phyloP scores from a whole-genome alignment of 768 basidiomycete genomes.

The Neoboletus subvelutipes region DNA sequence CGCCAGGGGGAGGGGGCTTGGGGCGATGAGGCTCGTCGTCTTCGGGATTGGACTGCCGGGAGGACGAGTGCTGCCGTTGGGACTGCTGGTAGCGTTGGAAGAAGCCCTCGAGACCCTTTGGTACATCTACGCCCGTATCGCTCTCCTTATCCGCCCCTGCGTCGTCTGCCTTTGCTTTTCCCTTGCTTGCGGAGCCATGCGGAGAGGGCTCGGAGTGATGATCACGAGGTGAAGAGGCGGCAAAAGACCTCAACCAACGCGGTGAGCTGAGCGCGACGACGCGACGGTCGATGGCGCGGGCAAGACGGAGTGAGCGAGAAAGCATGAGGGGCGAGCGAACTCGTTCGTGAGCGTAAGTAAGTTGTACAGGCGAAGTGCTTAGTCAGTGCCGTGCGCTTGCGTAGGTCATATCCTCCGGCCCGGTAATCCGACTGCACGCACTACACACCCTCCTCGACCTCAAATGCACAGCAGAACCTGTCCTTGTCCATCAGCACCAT shows the following conservation, averaged over 20 bases:
- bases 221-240: constrained; percentile 44
- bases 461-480: constrained; percentile 84
- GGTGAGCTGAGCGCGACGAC: constrained; percentile 35
- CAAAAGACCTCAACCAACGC: constrained; percentile 43
- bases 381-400: constrained; percentile 15
- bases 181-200: constrained; percentile 25
- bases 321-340: constrained; percentile 44
- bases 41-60: constrained; percentile 28
- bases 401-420: constrained; percentile 1
- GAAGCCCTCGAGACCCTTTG: constrained; percentile 75
- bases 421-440: neutral
- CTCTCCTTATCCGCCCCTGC: constrained; percentile 33
- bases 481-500: constrained; percentile 73
- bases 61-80: constrained; percentile 31
- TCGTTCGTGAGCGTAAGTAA: neutral
- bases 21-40: constrained; percentile 36
- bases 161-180: constrained; percentile 35
- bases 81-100: constrained; percentile 63
- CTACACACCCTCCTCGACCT: constrained; percentile 51
- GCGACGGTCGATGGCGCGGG: constrained; percentile 43
- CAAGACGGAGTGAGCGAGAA: constrained; percentile 58
- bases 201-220: constrained; percentile 28
- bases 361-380: constrained; percentile 12
- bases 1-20: constrained; percentile 50
- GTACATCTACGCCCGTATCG: constrained; percentile 41